Evolutionary conservation across 2,329 filamentous ascomycete genomes (phyloP), one percentile per base, ranked within the genome.

Genomic region (Pseudocercospora vitis): DNA sequence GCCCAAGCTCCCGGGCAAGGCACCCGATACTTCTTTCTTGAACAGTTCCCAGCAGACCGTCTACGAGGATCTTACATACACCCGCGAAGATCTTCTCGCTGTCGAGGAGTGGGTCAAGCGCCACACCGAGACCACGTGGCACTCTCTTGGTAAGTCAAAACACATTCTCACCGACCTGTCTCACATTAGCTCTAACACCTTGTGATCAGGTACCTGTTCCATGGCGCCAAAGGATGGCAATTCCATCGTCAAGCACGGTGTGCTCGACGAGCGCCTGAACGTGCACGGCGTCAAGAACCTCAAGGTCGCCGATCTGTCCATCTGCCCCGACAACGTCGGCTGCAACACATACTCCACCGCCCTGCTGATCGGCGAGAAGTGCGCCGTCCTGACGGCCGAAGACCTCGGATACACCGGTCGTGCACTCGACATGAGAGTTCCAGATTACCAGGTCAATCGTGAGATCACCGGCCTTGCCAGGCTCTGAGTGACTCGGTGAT

Each of bases 141-240:
- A 89, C 74, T 72, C 73, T 14, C 75, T 83, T 9, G 63, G 57
- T 61, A 57, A 51, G 58, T 24, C 16, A n/a, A 6, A 19, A 4
- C 49, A 32, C 24, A 9, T 21, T 2, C 3, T 8, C 6, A 26
- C 18, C 21, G 9, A n/a, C 37, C 1, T 42, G 18, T 23, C 40
- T 9, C 48, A 14, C 9, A 48, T 42, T 49, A 50, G 18, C 26
- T 28, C 37, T 44, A 19, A 49, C 46, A 45, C 39, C 5, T 14
- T 24, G n/a, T n/a, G n/a, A n/a, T n/a, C 45, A 58, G 79, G 80
- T 32, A 90, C 87, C 1, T 89, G 86, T 74, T 88, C 84, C 48
- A 91, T 91, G 86, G 87, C 86, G 0, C 88, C 88, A 3, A 79
- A 74, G 56, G 81, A 89, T 65, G 88, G 88, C 55, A 91, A 90